These are phyloP conservation scores for Hysterium pulicare DNA, from an alignment of 2,329 filamentous ascomycete species.

Conservation along the genomic window DNA sequence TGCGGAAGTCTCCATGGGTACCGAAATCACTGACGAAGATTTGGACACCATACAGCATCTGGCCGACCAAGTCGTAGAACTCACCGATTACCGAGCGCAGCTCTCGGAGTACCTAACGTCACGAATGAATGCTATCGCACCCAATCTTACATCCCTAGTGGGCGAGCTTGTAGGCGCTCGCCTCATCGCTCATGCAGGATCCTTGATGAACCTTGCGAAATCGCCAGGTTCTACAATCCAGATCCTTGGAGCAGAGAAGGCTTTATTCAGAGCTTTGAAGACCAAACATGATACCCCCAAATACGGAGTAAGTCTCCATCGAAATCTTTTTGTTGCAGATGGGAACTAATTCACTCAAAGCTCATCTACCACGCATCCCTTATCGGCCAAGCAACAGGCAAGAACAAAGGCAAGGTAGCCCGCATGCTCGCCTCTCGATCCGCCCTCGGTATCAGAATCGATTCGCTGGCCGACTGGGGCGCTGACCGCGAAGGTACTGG, in stretches of 20 bases:
- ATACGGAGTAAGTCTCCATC: too few relatives aligned
- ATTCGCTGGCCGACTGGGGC: conserved; percentile 78
- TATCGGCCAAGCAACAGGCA: conserved; percentile 93
- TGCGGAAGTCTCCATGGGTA: conserved; percentile 97
- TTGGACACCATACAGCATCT: conserved; percentile 87
- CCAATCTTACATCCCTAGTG: conserved; percentile 89
- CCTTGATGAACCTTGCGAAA: conserved; percentile 92
- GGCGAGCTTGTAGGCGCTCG: conserved; percentile 92
- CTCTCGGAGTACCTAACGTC: conserved; percentile 85
- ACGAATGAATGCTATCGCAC: conserved; percentile 95
- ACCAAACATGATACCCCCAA: conserved; percentile 99
- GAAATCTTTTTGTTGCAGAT: conserved; percentile 72
- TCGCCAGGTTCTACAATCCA: conserved; percentile 93
- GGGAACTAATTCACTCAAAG: too few relatives aligned
- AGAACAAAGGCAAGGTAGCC: conserved; percentile 99
- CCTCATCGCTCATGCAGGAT: conserved; percentile 91
- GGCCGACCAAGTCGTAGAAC: conserved; percentile 88
- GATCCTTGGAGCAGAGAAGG: conserved; percentile 98
- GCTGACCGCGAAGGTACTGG: conserved; percentile 51
- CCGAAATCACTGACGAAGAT: conserved; percentile 91
- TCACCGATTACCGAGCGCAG: conserved; percentile 85
- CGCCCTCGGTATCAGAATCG: conserved; percentile 86
- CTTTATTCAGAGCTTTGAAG: conserved; percentile 95
- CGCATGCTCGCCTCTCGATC: conserved; percentile 94
- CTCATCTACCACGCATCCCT: conserved; percentile 69